Conservation (phyloP, 2,329 filamentous ascomycete genomes). For the Paecilomyces fulvus region DNA sequence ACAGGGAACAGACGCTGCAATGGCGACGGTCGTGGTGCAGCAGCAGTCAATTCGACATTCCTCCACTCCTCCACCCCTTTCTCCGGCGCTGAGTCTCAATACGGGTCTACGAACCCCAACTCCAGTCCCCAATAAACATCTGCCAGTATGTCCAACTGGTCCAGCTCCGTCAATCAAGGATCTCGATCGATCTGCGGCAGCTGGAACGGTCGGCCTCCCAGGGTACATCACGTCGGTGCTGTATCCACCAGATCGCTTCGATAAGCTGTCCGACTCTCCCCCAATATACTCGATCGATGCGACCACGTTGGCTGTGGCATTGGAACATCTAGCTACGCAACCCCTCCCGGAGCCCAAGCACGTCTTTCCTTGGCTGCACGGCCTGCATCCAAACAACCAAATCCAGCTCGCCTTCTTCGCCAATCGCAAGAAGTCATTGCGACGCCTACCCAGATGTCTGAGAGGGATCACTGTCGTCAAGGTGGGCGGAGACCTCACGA, state of each 20-base stretch:
- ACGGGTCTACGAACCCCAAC: constrained; percentile 48
- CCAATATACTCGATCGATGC: constrained; percentile 66
- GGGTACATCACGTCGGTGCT: constrained; percentile 56
- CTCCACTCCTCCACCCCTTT: constrained; percentile 40
- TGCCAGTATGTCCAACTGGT: constrained; percentile 81
- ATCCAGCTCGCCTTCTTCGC: constrained; percentile 87
- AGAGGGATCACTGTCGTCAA: constrained; percentile 81
- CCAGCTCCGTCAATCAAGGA: constrained; percentile 39
- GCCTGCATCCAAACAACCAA: constrained; percentile 78
- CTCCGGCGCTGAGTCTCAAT: constrained; percentile 50
- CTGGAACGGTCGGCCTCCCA: background rate
- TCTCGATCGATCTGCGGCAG: background rate
- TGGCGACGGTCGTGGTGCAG: constrained; percentile 42
- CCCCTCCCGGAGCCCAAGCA: constrained; percentile 74
- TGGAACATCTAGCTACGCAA: constrained; percentile 69
- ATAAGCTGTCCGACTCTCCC: constrained; percentile 46
- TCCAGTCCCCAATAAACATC: constrained; percentile 76
- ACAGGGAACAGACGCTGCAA: constrained; percentile 10
- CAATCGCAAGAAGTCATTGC: constrained; percentile 61
- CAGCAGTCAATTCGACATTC: constrained; percentile 38
- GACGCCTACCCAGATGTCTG: constrained; percentile 66
- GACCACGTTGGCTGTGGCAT: constrained; percentile 57
- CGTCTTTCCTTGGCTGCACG: constrained; percentile 95
- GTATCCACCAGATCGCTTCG: constrained; percentile 61
- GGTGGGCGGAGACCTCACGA: constrained; percentile 68